Conservation (phyloP, 2,329 filamentous ascomycete genomes). For the Fusarium scirpi region DNA sequence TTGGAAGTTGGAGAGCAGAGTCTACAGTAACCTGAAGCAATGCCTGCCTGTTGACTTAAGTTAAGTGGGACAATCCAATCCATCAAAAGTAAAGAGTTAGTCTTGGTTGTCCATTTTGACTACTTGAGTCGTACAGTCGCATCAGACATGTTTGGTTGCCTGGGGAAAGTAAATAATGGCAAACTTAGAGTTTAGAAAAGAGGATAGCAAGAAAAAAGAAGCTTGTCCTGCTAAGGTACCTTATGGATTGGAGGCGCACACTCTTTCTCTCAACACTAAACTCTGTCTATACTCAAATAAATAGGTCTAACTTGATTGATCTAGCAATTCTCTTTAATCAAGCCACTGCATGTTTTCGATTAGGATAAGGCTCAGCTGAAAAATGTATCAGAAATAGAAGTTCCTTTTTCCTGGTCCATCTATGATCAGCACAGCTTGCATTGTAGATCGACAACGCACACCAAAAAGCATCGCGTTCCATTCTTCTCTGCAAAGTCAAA, state of each 20-base stretch:
- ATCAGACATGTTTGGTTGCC: constrained; percentile 11
- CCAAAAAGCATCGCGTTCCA: background rate
- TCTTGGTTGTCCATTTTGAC: background rate
- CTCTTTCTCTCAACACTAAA: constrained; percentile 21
- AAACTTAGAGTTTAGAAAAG: constrained; percentile 16
- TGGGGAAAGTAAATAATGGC: constrained; percentile 35
- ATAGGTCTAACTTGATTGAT: constrained; percentile 6
- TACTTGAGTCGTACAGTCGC: background rate
- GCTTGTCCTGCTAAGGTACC: background rate
- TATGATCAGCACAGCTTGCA: constrained; percentile 3
- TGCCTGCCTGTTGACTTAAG: constrained; percentile 22
- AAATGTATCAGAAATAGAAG: background rate
- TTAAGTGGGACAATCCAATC: constrained; percentile 34
- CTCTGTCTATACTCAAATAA: background rate
- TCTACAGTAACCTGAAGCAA: constrained; percentile 2
- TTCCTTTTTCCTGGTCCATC: background rate
- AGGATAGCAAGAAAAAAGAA: background rate
- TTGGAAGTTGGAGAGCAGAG: constrained; percentile 27
- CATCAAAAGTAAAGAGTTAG: background rate
- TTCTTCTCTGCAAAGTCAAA: background rate
- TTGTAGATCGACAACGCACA: background rate
- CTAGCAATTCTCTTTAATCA: background rate
- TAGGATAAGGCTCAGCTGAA: constrained; percentile 22
- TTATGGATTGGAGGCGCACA: background rate
- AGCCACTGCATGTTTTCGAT: constrained; percentile 21